These are phyloP conservation scores for Blastobotrys robertii DNA, from an alignment of 805 yeast species.

Conservation along the genomic window DNA sequence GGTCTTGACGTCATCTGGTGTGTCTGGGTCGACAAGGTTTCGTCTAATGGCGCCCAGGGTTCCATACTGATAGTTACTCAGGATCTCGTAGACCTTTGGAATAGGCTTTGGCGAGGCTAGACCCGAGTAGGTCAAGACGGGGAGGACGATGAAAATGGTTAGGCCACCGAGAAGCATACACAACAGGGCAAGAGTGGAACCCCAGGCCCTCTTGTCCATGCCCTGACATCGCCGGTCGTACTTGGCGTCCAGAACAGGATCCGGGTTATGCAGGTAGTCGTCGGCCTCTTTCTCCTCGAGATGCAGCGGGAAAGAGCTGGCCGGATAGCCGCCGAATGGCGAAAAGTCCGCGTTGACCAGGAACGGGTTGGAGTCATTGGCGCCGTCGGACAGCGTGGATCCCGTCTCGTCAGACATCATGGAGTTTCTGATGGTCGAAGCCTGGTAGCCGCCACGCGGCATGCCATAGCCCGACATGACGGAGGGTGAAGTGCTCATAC, in stretches of 20 bases:
- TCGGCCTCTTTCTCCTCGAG: slow-evolving; percentile 93
- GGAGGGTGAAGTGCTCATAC: slow-evolving; percentile 20
- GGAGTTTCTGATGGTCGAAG: slow-evolving; percentile 9
- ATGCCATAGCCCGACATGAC: slow-evolving; percentile 8
- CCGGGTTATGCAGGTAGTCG: slow-evolving; percentile 93
- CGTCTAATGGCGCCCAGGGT: slow-evolving; percentile 50
- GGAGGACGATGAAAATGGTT: slow-evolving; percentile 66
- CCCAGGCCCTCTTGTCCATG: slow-evolving; percentile 30
- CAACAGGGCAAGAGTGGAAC: slow-evolving; percentile 32
- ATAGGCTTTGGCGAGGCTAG: slow-evolving; percentile 26
- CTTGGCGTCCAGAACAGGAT: slow-evolving; percentile 84
- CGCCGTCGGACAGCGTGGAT: slow-evolving; percentile 14
- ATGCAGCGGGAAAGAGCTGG: slow-evolving; percentile 78
- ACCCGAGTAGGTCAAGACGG: slow-evolving; percentile 79
- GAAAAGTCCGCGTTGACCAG: slow-evolving; percentile 32
- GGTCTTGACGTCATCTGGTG: slow-evolving; percentile 45
- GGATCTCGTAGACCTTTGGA: slow-evolving; percentile 27
- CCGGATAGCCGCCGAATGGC: slow-evolving; percentile 97
- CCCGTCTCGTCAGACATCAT: slow-evolving; percentile 15
- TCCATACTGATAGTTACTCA: slow-evolving; percentile 51
- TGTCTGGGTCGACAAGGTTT: slow-evolving; percentile 58
- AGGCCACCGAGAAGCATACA: slow-evolving; percentile 50
- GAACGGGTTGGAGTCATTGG: slow-evolving; percentile 20
- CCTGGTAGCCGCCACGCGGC: slow-evolving; percentile 1
- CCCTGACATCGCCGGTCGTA: slow-evolving; percentile 41